Evolutionary conservation across 2,329 filamentous ascomycete genomes (phyloP).

Genomic region (Aureobasidium leucospermi): DNA sequence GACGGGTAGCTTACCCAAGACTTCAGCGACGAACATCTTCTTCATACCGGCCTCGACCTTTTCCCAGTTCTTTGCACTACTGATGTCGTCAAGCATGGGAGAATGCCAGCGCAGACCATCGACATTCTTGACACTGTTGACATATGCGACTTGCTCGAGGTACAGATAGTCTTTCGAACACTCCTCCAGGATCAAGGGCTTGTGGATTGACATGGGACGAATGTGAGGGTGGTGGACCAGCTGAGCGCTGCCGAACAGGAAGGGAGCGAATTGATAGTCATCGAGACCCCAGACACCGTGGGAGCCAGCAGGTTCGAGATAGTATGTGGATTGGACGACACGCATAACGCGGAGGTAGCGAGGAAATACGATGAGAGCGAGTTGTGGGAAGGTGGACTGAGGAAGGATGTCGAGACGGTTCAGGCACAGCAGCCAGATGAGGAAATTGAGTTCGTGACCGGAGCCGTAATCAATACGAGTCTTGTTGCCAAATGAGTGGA

Average conservation of each 20-base stretch:
- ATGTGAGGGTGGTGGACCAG: conserved; percentile 59
- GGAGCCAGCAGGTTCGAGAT: conserved; percentile 69
- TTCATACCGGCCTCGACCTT: conserved; percentile 95
- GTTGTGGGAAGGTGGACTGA: conserved; percentile 58
- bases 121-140: conserved; percentile 94
- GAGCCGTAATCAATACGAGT: conserved; percentile 92
- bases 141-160: conserved; percentile 84
- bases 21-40: conserved; percentile 92
- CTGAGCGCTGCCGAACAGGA: conserved; percentile 43
- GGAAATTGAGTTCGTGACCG: conserved; percentile 94
- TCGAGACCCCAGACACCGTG: conserved; percentile 48
- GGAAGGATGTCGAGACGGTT: conserved; percentile 66
- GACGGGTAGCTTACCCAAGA: conserved; percentile 85
- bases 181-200: conserved; percentile 79
- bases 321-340: conserved; percentile 81
- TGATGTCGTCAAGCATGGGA: conserved; percentile 98
- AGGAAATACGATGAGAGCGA: conserved; percentile 72
- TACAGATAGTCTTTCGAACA: conserved; percentile 79
- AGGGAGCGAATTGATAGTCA: conserved; percentile 48
- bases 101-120: conserved; percentile 92
- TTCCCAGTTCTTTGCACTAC: conserved; percentile 75
- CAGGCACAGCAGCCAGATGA: conserved; percentile 92
- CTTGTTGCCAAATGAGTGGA: conserved; percentile 77
- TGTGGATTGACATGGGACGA: conserved; percentile 62
- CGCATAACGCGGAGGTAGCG: conserved; percentile 85